A percentile compares a stretch with the other conserved stretches of the same genome.
Evolutionary conservation across 2,329 filamentous ascomycete genomes (phyloP).

Genomic region (Calonectria pteridis): DNA sequence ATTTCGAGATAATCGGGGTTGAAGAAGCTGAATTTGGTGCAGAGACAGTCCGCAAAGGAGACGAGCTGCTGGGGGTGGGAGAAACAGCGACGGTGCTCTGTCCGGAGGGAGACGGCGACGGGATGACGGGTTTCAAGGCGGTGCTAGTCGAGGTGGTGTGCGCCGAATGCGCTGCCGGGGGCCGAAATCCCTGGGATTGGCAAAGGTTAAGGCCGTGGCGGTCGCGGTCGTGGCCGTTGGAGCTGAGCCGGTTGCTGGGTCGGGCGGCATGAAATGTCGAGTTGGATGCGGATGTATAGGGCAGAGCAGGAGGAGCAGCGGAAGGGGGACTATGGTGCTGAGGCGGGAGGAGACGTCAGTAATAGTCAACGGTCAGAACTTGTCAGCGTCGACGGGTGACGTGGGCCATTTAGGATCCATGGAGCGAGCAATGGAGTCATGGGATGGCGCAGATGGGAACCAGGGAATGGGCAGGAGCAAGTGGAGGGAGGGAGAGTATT

Average conservation of each 20-base stretch:
- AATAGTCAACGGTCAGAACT: slow-evolving; percentile 31
- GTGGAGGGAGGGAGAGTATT: slow-evolving; percentile 18
- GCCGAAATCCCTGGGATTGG: slow-evolving; percentile 12
- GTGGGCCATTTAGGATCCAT: slow-evolving; percentile 38
- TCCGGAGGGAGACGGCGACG: slow-evolving; percentile 36
- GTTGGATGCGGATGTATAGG: slow-evolving; percentile 8
- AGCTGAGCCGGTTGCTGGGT: neutral
- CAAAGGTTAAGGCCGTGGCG: slow-evolving; percentile 14
- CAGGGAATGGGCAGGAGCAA: slow-evolving; percentile 13
- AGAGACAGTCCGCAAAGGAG: slow-evolving; percentile 33
- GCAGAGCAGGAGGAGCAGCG: neutral
- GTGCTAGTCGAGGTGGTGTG: slow-evolving; percentile 30
- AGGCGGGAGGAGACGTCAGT: slow-evolving; percentile 37
- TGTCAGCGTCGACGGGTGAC: slow-evolving; percentile 46
- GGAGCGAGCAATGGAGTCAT: slow-evolving; percentile 17
- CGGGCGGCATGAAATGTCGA: slow-evolving; percentile 15
- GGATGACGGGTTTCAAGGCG: slow-evolving; percentile 38
- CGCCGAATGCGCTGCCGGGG: slow-evolving; percentile 11
- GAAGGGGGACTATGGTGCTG: slow-evolving; percentile 20
- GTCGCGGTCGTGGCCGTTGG: slow-evolving; percentile 18
- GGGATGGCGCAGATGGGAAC: slow-evolving; percentile 1
- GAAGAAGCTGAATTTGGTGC: slow-evolving; percentile 30
- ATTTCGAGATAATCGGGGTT: slow-evolving; percentile 34
- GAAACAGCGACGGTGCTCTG: slow-evolving; percentile 35
- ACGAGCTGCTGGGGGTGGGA: slow-evolving; percentile 32